Percentiles rank a stretch among this genome's conserved stretches.
These are phyloP conservation scores for Cyamopsis tetragonoloba DNA, from an alignment of 306 rosid species.

Conservation along the genomic window DNA sequence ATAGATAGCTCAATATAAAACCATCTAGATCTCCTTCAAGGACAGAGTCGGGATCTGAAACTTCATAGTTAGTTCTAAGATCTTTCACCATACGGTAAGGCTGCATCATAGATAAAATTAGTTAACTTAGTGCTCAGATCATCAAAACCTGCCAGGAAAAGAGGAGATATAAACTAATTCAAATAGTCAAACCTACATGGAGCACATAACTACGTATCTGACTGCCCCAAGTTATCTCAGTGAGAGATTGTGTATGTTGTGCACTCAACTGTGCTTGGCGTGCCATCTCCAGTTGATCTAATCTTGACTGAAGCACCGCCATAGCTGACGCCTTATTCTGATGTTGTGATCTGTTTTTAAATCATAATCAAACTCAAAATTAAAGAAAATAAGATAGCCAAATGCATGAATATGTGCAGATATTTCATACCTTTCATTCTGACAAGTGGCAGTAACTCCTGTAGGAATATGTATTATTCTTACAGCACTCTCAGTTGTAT, in stretches of 20 bases:
- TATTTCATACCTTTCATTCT: constrained; percentile 74
- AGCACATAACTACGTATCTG: constrained; percentile 96
- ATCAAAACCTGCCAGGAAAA: background rate
- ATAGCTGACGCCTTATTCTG: constrained; percentile 88
- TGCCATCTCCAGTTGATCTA: constrained; percentile 88
- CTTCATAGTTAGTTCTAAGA: constrained; percentile 89
- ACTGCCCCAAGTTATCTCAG: constrained; percentile 95
- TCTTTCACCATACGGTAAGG: constrained; percentile 98
- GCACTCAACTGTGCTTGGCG: constrained; percentile 88
- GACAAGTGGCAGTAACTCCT: constrained; percentile 88
- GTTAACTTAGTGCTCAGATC: constrained; percentile 10
- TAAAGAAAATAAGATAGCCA: background rate
- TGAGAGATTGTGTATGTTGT: constrained; percentile 79
- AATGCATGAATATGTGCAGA: background rate
- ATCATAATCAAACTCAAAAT: constrained; percentile 14
- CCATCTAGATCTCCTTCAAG: constrained; percentile 87
- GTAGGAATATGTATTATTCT: constrained; percentile 89
- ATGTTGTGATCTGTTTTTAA: constrained; percentile 77
- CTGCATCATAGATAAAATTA: constrained; percentile 42
- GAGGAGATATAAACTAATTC: constrained; percentile 5
- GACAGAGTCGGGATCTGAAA: constrained; percentile 86
- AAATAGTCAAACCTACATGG: constrained; percentile 67
- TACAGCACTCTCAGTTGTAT: constrained; percentile 94
- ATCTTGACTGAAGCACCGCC: constrained; percentile 89
- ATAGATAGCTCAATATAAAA: constrained; percentile 79